phyloP scores from a whole-genome alignment of 768 basidiomycete species.

The Agaricus subrufescens region DNA sequence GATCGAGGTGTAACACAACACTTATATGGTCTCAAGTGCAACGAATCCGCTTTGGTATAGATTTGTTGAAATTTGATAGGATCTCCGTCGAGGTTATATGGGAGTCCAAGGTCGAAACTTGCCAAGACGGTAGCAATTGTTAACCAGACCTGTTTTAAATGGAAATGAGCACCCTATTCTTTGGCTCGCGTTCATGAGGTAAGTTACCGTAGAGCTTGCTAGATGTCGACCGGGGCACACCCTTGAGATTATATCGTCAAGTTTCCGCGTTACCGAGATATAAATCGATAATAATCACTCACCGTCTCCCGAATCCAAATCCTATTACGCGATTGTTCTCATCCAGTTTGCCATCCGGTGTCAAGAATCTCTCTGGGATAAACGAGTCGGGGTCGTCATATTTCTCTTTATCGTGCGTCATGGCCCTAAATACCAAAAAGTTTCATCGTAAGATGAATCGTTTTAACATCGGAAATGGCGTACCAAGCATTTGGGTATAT shows the following conservation, averaged over 20 bases:
- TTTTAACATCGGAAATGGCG: background rate
- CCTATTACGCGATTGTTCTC: conserved; percentile 10
- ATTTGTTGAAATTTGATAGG: conserved; percentile 17
- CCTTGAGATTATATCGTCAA: background rate
- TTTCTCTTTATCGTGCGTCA: conserved; percentile 23
- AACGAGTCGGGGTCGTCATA: conserved; percentile 29
- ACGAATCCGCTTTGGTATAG: background rate
- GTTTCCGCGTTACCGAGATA: background rate
- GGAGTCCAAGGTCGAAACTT: conserved; percentile 22
- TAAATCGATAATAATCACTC: background rate
- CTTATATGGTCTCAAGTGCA: background rate
- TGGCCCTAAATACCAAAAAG: conserved; percentile 18
- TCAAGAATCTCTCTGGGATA: conserved; percentile 27
- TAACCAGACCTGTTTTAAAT: conserved; percentile 16
- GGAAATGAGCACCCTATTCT: background rate
- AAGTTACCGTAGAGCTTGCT: conserved; percentile 5
- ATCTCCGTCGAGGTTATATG: conserved; percentile 18
- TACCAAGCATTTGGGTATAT: conserved; percentile 7
- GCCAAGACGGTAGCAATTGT: conserved; percentile 23
- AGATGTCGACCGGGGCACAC: conserved; percentile 9
- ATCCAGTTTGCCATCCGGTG: conserved; percentile 13
- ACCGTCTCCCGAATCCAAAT: conserved; percentile 21
- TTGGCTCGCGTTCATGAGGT: background rate
- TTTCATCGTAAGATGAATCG: background rate
- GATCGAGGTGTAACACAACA: conserved; percentile 6